Evolutionary conservation across 306 rosid genomes (phyloP), one percentile per base, ranked within the genome.

Genomic region (Begonia masoniana): DNA sequence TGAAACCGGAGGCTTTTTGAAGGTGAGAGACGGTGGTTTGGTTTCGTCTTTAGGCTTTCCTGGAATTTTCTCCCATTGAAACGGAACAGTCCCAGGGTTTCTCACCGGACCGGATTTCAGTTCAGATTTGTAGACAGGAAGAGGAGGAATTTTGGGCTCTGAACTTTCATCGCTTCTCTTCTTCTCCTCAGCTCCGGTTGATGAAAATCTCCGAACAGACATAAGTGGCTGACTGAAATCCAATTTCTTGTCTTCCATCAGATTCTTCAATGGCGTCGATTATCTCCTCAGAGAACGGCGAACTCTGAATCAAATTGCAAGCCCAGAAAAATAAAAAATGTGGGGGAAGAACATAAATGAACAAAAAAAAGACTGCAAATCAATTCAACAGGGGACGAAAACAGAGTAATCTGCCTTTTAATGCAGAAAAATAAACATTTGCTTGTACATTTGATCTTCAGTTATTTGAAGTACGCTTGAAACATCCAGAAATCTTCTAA

Each of bases 161-260:
- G 88, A 63, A n/a, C 70, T 68, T 46, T 66, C 76, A 5, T 46
- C 63, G 50, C 61, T 71, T 76, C 62, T 73, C 41, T 75, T 51
- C 19, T 70, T 71, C 45, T 69, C 63, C 63, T 73, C 73, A 13
- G 50, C 66, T 15, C 39, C 59, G 49, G 75, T 52, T 13, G 85
- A 74, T 53, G 82, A 64, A 68, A 61, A 70, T 35, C 97, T 71
- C 78, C 99, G 83, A 15, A 91, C 99, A 1, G 99, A 91, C 62
- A 91, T 59, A 75, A 91, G 74, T 15, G 99, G 99, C 73, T 71
- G 94, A 57, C 74, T 73, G 43, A 91, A 71, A 68, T 91, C 78
- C 68, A 91, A 64, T 69, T 86, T 76, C 58, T 82, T 88, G 65
- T 82, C 95, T 70, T 78, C 95, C 94, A 85, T 82, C 64, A 71